Evolutionary conservation across 2,329 filamentous ascomycete species (phyloP), one percentile per base, ranked within the genome.

Genomic region (Fusarium tricinctum): DNA sequence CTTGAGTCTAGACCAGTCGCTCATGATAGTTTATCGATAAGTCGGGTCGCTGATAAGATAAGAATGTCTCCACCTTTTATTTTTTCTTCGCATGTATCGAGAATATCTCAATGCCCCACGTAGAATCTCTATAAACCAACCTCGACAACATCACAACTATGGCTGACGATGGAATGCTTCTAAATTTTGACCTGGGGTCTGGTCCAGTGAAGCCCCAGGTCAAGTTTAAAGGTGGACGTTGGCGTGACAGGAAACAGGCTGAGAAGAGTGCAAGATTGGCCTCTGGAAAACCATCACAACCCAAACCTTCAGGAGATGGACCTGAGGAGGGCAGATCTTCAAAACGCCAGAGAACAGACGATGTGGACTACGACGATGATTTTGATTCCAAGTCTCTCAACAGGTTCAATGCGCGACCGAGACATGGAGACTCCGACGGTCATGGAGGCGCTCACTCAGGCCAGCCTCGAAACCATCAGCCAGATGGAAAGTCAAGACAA

Each of bases 161-260:
- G 94, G 92, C 92, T 51, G 94, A 98, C 83, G 92, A 97, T 89
- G 94, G 94, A 72, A 92, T 99, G 88, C 87, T 97, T 58, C 84
- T 98, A 77, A 98, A 98, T 75, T 97, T 98, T 78, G 90, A 93
- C 73, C 83, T 97, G 58, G 86, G 88, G 28, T 89, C 92, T 63
- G 86, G 83, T 19, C 86, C 91, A 14, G 78, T 92, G 54, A 85
- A 89, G 63, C 83, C 86, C 8, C 82, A 86, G 54, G 82, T 86
- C 63, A 89, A 85, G 71, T 92, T 97, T 79, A 96, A 92, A 77
- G 96, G 96, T 71, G 96, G 96, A n/a, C 88, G 89, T 73, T 99
- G 96, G 96, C 91, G 92, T 76, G 94, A 97, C 77, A 88, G 96
- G 66, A 86, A 95, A 63, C 91, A 89, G 57, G 94, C 94, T 19